Base-by-base conservation (phyloP, 805 yeast species). In the Lachancea meyersii region DNA sequence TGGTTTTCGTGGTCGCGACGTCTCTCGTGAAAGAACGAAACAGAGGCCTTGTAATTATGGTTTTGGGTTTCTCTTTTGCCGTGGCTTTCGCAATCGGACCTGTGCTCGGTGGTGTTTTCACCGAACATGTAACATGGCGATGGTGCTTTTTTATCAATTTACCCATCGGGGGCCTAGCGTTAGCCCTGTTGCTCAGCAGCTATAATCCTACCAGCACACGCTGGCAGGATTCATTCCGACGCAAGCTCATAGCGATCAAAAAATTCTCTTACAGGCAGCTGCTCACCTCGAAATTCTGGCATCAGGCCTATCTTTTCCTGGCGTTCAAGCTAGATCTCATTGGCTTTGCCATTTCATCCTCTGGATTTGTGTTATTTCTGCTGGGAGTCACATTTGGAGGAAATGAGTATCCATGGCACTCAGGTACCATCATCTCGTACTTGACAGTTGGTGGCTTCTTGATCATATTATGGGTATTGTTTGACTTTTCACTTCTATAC, bases 91-190 rank as follows among this genome's bases (percentile, higher is more conserved):
- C 76, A 7, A 49, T 70, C 18, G 87, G 87, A 1, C 87, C 88
- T 0, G 63, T 79, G 31, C 55, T 81, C 19, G 87, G 86, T 11
- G 87, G 87, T 23, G 80, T 78, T 0, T 73, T 82, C 44, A 70
- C 84, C 1, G 61, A 75, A 2, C 64, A 72, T 40, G 76, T 71
- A 4, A 63, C 76, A n/a, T 82, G 88, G 88, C 68, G 88, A 53
- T 81, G 88, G 86, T 77, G 86, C 52, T 83, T 81, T 56, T 83
- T 77, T 61, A 69, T 83, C 48, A 82, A 82, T 58, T 58, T 83
- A 28, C 86, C 87, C 2, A 60, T 80, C 27, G 84, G 85, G 14
- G 86, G 82, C 1, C 23, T 50, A 10, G 62, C 61, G 5, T 35
- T 51, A 18, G 31, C 45, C 3, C 16, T 53, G 20, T 53, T 58